A percentile compares a stretch with the other conserved stretches of the same genome.
These are phyloP conservation scores for Plantago elongata DNA, from an alignment of 257 asterid genomes.

Conservation along the genomic window DNA sequence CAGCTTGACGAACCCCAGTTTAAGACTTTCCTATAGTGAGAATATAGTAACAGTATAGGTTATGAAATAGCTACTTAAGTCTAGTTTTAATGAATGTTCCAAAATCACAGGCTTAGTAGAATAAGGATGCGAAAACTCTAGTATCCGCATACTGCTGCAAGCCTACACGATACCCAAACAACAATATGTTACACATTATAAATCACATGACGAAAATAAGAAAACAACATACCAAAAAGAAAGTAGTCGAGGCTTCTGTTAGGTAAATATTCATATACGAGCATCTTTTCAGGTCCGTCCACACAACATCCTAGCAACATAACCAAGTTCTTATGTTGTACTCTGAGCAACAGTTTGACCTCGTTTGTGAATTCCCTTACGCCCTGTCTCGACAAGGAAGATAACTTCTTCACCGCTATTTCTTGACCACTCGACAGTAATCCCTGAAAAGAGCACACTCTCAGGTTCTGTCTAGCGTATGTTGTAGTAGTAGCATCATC, in stretches of 20 bases:
- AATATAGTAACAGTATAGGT: too few relatives aligned
- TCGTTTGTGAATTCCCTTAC: slow-evolving; percentile 65
- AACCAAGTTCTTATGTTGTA: slow-evolving; percentile 76
- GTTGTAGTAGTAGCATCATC: too few relatives aligned
- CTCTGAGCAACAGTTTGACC: slow-evolving; percentile 63
- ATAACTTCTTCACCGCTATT: slow-evolving; percentile 78
- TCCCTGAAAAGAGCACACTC: slow-evolving; percentile 60
- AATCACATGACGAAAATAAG: slow-evolving; percentile 3
- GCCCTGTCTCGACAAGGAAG: slow-evolving; percentile 66
- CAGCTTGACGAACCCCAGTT: too few relatives aligned
- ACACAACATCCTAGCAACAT: slow-evolving; percentile 72
- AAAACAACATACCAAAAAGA: slow-evolving; percentile 52
- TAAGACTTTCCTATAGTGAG: too few relatives aligned
- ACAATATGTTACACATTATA: neutral
- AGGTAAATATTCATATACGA: slow-evolving; percentile 75
- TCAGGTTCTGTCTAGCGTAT: too few relatives aligned
- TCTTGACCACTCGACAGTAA: slow-evolving; percentile 71
- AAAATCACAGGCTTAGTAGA: too few relatives aligned
- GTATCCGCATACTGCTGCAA: too few relatives aligned
- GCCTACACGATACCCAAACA: too few relatives aligned
- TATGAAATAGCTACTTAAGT: too few relatives aligned
- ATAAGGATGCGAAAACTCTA: too few relatives aligned
- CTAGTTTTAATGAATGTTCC: too few relatives aligned
- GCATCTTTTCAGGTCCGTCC: slow-evolving; percentile 91
- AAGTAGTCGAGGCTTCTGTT: slow-evolving; percentile 82